phyloP scores from a whole-genome alignment of 2,329 filamentous ascomycete genomes.

The Pseudofabraea citricarpa region DNA sequence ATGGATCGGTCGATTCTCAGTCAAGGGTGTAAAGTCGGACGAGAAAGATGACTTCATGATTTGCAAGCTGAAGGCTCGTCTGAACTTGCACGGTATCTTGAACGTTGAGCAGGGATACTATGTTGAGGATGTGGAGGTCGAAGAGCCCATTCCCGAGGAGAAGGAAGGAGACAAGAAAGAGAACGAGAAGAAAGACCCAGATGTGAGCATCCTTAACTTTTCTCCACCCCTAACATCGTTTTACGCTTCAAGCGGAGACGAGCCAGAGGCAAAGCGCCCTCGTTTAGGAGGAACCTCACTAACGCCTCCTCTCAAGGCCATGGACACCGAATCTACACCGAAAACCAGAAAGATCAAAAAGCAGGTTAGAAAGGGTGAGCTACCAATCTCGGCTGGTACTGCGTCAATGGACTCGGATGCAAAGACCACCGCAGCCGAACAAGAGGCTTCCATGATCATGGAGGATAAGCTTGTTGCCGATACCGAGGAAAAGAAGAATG shows the following conservation, averaged over 20 bases:
- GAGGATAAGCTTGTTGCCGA: slow-evolving; percentile 98
- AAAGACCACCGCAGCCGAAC: slow-evolving; percentile 69
- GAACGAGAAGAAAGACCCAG: slow-evolving; percentile 55
- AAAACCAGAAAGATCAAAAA: slow-evolving; percentile 98
- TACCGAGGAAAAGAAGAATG: slow-evolving; percentile 99
- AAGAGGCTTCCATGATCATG: slow-evolving; percentile 88
- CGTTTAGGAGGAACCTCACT: slow-evolving; percentile 21
- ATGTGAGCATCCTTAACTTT: slow-evolving; percentile 53
- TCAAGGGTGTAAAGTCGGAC: slow-evolving; percentile 95
- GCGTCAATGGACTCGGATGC: slow-evolving; percentile 66
- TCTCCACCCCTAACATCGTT: slow-evolving; percentile 4
- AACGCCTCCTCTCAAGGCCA: slow-evolving; percentile 42
- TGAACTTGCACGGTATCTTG: slow-evolving; percentile 93
- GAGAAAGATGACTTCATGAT: slow-evolving; percentile 98
- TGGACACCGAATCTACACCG: slow-evolving; percentile 76
- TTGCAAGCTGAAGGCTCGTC: slow-evolving; percentile 96
- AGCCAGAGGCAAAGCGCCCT: slow-evolving; percentile 18
- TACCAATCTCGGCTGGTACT: slow-evolving; percentile 81
- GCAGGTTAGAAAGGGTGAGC: slow-evolving; percentile 94
- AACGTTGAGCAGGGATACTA: slow-evolving; percentile 98
- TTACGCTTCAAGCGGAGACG: slow-evolving; percentile 15
- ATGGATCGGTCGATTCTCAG: slow-evolving; percentile 96
- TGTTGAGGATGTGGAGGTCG: slow-evolving; percentile 95
- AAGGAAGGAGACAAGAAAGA: slow-evolving; percentile 50
- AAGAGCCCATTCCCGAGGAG: slow-evolving; percentile 82